Percentiles rank a stretch among this genome's conserved stretches.
phyloP scores from a whole-genome alignment of 2,329 filamentous ascomycete species.

The Ophiostoma angusticollis region DNA sequence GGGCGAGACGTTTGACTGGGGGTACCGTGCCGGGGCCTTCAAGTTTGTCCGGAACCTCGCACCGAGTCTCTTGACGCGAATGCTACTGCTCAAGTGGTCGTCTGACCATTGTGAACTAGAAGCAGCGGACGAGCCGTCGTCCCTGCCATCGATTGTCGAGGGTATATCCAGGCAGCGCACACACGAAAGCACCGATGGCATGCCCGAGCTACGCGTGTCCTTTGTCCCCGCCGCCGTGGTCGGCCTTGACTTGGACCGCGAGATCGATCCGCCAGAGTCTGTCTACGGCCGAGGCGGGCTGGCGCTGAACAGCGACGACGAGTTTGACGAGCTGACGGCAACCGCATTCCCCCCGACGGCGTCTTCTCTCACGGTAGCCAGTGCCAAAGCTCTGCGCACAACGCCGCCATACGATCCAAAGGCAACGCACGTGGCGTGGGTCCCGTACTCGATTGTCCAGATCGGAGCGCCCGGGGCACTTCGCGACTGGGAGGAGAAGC shows the following conservation, averaged over 20 bases:
- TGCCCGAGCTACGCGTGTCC: conserved; percentile 64
- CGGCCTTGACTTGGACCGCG: conserved; percentile 59
- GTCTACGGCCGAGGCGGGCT: conserved; percentile 38
- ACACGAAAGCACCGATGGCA: conserved; percentile 63
- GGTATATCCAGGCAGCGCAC: conserved; percentile 54
- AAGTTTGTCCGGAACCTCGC: conserved; percentile 76
- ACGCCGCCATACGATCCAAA: conserved; percentile 46
- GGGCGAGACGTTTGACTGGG: conserved; percentile 77
- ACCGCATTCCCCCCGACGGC: conserved; percentile 9
- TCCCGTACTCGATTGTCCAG: conserved; percentile 50
- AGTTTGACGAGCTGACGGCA: conserved; percentile 29
- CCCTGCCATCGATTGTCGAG: conserved; percentile 36
- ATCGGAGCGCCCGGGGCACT: conserved; percentile 53
- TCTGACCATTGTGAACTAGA: conserved; percentile 7
- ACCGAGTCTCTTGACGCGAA: conserved; percentile 57
- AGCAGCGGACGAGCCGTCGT: conserved; percentile 9
- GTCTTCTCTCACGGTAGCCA: conserved; percentile 6
- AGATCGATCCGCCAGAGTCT: conserved; percentile 35
- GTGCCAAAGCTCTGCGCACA: conserved; percentile 20
- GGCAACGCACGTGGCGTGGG: conserved; percentile 53
- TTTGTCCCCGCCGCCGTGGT: conserved; percentile 68
- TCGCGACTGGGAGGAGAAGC: conserved; percentile 45
- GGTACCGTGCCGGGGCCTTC: conserved; percentile 59
- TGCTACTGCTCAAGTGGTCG: conserved; percentile 22
- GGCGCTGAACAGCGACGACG: conserved; percentile 54